phyloP scores from a whole-genome alignment of 1,284 basidiomycete species.

The Cerioporus squamosus region DNA sequence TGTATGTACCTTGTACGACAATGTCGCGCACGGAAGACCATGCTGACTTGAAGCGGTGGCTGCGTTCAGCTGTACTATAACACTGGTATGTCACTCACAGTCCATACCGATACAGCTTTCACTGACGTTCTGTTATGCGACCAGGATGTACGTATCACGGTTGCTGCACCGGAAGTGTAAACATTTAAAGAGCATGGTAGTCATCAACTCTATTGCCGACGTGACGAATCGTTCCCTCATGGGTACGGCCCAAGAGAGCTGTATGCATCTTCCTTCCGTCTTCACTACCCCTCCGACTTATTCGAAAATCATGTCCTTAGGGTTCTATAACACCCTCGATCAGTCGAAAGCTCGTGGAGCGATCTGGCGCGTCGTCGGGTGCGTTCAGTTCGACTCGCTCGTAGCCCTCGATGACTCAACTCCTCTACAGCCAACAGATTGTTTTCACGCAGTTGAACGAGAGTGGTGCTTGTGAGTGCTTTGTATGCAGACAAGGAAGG shows the following conservation, averaged over 20 bases:
- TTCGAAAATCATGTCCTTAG: constrained; percentile 30
- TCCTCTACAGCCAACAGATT: constrained; percentile 52
- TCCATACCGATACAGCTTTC: neutral
- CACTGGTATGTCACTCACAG: constrained; percentile 38
- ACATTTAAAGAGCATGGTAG: constrained; percentile 40
- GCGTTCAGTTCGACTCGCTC: neutral
- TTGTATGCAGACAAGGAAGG: constrained; percentile 1
- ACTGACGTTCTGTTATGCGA: neutral
- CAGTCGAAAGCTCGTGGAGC: constrained; percentile 55
- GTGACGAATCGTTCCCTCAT: constrained; percentile 57
- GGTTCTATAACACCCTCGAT: constrained; percentile 57
- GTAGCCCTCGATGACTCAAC: neutral
- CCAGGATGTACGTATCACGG: neutral
- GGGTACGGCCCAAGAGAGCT: constrained; percentile 62
- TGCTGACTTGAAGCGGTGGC: neutral
- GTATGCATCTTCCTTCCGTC: constrained; percentile 35
- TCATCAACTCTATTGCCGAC: constrained; percentile 49
- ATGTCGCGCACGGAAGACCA: neutral
- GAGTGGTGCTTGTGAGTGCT: constrained; percentile 41
- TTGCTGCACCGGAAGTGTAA: neutral
- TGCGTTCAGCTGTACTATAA: constrained; percentile 57
- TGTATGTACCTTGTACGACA: constrained; percentile 34
- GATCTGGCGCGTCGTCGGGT: constrained; percentile 64
- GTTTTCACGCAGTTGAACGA: constrained; percentile 56
- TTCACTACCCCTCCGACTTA: neutral